phyloP scores from a whole-genome alignment of 805 yeast species.

The Metschnikowia bowlesiae region DNA sequence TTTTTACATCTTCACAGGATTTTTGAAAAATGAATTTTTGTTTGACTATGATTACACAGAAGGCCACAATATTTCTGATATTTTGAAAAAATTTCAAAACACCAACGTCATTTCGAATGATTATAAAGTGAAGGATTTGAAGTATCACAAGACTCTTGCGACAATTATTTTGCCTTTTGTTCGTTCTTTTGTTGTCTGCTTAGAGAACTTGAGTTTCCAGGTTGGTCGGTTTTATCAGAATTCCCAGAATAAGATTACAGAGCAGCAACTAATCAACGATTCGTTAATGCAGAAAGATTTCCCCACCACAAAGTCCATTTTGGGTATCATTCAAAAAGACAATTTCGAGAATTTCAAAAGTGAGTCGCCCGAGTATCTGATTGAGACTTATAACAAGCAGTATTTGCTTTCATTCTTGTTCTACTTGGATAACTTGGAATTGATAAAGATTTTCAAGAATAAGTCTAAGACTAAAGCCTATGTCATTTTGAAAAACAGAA shows the following conservation, averaged over 20 bases:
- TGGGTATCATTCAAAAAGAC: slow-evolving; percentile 15
- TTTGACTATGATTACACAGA: slow-evolving; percentile 37
- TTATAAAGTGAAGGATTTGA: slow-evolving; percentile 21
- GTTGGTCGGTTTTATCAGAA: slow-evolving; percentile 9
- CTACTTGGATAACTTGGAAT: slow-evolving; percentile 31
- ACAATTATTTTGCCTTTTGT: slow-evolving; percentile 33
- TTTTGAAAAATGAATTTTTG: slow-evolving; percentile 39
- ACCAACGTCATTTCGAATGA: slow-evolving; percentile 15
- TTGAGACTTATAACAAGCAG: slow-evolving; percentile 40
- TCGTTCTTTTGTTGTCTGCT: slow-evolving; percentile 29
- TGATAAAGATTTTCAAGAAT: slow-evolving; percentile 37
- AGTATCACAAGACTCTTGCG: slow-evolving; percentile 23
- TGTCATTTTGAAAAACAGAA: slow-evolving; percentile 27
- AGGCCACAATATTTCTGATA: slow-evolving; percentile 24
- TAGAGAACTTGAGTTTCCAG: slow-evolving; percentile 17
- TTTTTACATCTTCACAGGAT: slow-evolving; percentile 33
- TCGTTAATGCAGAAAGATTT: slow-evolving; percentile 19
- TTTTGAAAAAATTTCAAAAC: slow-evolving; percentile 20
- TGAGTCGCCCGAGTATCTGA: slow-evolving; percentile 15
- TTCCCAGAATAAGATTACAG: slow-evolving; percentile 13
- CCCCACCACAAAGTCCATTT: slow-evolving; percentile 15
- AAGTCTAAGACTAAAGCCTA: slow-evolving; percentile 39
- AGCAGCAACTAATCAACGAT: slow-evolving; percentile 23
- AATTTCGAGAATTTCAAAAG: slow-evolving; percentile 13
- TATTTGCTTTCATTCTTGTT: slow-evolving; percentile 37